These are phyloP conservation scores for Candida morakotiae DNA, from an alignment of 805 yeast genomes.

Conservation along the genomic window DNA sequence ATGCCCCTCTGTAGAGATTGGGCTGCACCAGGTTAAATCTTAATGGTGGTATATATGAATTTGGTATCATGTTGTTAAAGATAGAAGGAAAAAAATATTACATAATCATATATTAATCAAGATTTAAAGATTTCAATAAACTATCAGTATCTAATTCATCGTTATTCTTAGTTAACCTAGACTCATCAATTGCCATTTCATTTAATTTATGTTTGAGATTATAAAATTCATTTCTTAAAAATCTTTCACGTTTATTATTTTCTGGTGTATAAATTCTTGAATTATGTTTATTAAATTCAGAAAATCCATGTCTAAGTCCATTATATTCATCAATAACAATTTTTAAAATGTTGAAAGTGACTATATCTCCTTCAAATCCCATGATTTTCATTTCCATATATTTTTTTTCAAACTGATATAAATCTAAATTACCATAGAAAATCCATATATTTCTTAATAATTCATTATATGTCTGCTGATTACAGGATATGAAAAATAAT, in stretches of 20 bases:
- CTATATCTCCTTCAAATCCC: slow-evolving; percentile 35
- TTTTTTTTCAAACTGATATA: slow-evolving; percentile 31
- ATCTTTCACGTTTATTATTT: background rate
- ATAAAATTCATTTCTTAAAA: slow-evolving; percentile 1
- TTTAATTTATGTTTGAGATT: background rate
- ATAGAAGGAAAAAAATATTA: background rate
- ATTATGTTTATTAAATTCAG: slow-evolving; percentile 10
- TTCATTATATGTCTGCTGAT: slow-evolving; percentile 40
- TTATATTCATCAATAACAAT: slow-evolving; percentile 32
- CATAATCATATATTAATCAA: background rate
- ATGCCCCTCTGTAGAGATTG: slow-evolving; percentile 75
- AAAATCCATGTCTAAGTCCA: slow-evolving; percentile 12
- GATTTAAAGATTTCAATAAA: background rate
- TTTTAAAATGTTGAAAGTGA: slow-evolving; percentile 32
- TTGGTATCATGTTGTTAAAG: slow-evolving; percentile 1
- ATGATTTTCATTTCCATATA: slow-evolving; percentile 37
- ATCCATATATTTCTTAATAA: slow-evolving; percentile 34
- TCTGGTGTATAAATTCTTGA: background rate
- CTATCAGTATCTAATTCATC: background rate
- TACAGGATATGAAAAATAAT: slow-evolving; percentile 31
- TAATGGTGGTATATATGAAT: slow-evolving; percentile 63
- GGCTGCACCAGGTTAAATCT: slow-evolving; percentile 71
- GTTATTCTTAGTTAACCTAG: no score
- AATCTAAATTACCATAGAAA: slow-evolving; percentile 31
- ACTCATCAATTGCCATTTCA: background rate